phyloP scores from a whole-genome alignment of 2,329 filamentous ascomycete genomes.

The Fusarium virguliforme region DNA sequence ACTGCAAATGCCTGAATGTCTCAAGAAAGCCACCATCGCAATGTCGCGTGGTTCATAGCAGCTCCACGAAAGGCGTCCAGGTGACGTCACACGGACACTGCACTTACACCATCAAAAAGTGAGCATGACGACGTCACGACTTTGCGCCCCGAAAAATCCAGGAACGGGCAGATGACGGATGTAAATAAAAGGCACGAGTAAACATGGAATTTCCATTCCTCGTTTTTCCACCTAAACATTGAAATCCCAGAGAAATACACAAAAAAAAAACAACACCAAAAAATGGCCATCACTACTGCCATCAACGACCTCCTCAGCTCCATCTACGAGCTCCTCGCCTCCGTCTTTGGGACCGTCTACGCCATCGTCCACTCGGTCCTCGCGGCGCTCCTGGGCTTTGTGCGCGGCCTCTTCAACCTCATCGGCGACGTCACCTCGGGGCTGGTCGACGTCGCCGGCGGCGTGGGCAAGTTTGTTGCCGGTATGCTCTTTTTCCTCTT shows the following conservation, averaged over 20 bases:
- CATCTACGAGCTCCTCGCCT: conserved; percentile 61
- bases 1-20: not conserved
- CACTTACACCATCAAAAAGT: conserved; percentile 30
- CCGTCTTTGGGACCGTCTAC: conserved; percentile 57
- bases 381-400: conserved; percentile 55
- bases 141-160: conserved; percentile 28
- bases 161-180: conserved; percentile 25
- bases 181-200: not conserved
- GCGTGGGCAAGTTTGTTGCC: conserved; percentile 59
- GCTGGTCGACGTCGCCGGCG: conserved; percentile 57
- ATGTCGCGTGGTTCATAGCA: conserved; percentile 42
- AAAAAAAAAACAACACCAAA: conserved; percentile 23
- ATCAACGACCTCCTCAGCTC: conserved; percentile 59
- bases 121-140: conserved; percentile 53
- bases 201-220: not conserved
- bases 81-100: conserved; percentile 51
- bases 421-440: conserved; percentile 56
- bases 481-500: conserved; percentile 50
- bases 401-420: conserved; percentile 58
- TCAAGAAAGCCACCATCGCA: not conserved
- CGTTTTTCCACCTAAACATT: not conserved
- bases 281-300: conserved; percentile 57
- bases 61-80: not conserved
- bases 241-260: not conserved
- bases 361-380: conserved; percentile 55